These are phyloP conservation scores for Ceratobasidium sp. DNA, from an alignment of 1,284 basidiomycete genomes.

Conservation along the genomic window DNA sequence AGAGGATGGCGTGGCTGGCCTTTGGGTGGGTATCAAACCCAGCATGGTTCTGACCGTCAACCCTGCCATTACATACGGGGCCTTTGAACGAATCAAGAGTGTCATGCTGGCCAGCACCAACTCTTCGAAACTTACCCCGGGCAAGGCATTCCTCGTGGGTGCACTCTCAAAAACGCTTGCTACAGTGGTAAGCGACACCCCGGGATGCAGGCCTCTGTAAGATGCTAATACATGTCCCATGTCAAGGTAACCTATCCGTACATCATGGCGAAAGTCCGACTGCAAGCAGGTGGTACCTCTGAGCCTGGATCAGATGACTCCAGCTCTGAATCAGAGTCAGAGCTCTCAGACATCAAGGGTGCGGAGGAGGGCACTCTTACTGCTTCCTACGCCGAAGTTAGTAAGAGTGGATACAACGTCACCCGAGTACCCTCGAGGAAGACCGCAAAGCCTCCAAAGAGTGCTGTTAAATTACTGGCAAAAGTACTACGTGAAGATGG, in stretches of 20 bases:
- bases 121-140: constrained; percentile 70
- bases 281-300: constrained; percentile 72
- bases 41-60: constrained; percentile 93
- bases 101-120: constrained; percentile 59
- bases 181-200: constrained; percentile 73
- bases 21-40: constrained; percentile 94
- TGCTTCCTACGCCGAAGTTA: constrained; percentile 45
- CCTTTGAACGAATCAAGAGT: constrained; percentile 90
- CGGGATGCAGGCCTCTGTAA: background rate
- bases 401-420: constrained; percentile 27
- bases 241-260: constrained; percentile 85
- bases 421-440: constrained; percentile 9
- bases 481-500: constrained; percentile 79
- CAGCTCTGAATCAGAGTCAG: constrained; percentile 40
- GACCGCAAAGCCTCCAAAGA: constrained; percentile 59
- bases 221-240: background rate
- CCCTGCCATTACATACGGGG: constrained; percentile 97
- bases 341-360: constrained; percentile 56
- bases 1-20: constrained; percentile 89
- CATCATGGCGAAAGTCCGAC: constrained; percentile 96
- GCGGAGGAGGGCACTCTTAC: constrained; percentile 53
- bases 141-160: constrained; percentile 85
- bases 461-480: constrained; percentile 77
- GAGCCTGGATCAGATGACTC: constrained; percentile 48
- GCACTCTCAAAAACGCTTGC: constrained; percentile 94